Evolutionary conservation across 1,284 basidiomycete species (phyloP).

Genomic region (Cutaneotrichosporon arboriforme): DNA sequence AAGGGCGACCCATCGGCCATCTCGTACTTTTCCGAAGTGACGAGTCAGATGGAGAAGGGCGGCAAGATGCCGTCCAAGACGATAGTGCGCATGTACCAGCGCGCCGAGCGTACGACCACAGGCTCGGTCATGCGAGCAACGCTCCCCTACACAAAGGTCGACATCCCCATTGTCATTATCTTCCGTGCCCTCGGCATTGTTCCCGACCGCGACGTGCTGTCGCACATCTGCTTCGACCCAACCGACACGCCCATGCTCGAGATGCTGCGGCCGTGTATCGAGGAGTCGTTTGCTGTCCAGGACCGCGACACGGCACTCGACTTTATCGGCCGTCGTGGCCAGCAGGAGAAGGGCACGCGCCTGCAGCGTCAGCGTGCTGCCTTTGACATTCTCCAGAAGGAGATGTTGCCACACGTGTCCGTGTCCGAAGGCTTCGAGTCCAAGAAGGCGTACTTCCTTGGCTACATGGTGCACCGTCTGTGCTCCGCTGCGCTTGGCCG

Average conservation of each 20-base stretch:
- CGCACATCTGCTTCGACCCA: constrained; percentile 98
- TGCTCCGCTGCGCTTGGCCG: constrained; percentile 88
- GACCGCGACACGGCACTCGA: constrained; percentile 88
- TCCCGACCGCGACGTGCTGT: constrained; percentile 93
- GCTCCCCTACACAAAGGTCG: constrained; percentile 95
- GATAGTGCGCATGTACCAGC: constrained; percentile 94
- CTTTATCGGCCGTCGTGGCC: constrained; percentile 97
- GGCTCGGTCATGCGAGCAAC: constrained; percentile 96
- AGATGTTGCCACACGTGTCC: constrained; percentile 96
- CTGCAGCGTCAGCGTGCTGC: constrained; percentile 93
- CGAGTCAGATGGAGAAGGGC: constrained; percentile 95
- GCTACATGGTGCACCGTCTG: constrained; percentile 99
- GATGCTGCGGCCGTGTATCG: constrained; percentile 97
- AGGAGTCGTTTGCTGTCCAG: constrained; percentile 97
- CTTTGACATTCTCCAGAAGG: constrained; percentile 96
- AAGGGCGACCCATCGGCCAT: constrained; percentile 96
- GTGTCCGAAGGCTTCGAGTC: constrained; percentile 94
- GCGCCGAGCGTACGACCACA: constrained; percentile 54
- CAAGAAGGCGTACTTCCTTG: constrained; percentile 99
- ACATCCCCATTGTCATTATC: constrained; percentile 98
- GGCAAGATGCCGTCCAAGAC: constrained; percentile 98
- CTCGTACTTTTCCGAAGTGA: constrained; percentile 93
- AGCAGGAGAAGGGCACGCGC: constrained; percentile 84
- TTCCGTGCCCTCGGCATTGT: constrained; percentile 97
- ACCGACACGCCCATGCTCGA: constrained; percentile 94